Evolutionary conservation across 1,139 yeast genomes (phyloP), one percentile per base, ranked within the genome.

Genomic region (Yamadazyma membranifaciens): DNA sequence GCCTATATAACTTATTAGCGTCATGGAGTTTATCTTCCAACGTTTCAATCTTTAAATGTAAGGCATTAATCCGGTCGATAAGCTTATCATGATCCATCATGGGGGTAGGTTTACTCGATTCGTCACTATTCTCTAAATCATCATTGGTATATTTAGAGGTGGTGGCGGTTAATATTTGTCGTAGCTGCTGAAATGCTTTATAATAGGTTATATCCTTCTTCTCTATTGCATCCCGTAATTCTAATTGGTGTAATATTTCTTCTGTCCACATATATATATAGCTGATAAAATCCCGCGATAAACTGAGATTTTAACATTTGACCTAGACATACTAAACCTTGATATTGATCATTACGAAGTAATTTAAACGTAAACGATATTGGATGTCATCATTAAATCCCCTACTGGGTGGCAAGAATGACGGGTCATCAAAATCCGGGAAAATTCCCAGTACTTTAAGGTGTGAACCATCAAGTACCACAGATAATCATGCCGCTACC

Each of bases 191-290:
- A 50, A 69, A 68, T 26, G 78, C 69, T 26, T 50, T 45, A 48
- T 55, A 67, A 45, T 64, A 66, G 27, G 52, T 50, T 9, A 60
- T 49, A 43, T 69, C 70, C 34, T 54, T 49, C 48, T 62, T 53
- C 49, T 70, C 75, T 28, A 56, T 43, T 11, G 50, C 57, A 46
- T 71, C 75, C 38, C 75, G 54, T 16, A 48, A 39, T 14, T 48
- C 45, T 26, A 70, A 54, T 38, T 57, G 38, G 9, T 14, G 9
- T 12, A 36, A 20, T 6, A 36, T 24, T 11, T 16, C 15, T 22
- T 36, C 30, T 2, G 24, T 30, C 13, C 12, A 36, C 13, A 25
- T 12, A 29, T n/a, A 34, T 34, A 15, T 29, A 20, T 7, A 11
- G 29, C 31, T 16, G 22, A 17, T 24, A 27, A 9, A 13, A 31